Conservation (phyloP, 352 stramenopile species). For the Globisporangium barbulae region DNA sequence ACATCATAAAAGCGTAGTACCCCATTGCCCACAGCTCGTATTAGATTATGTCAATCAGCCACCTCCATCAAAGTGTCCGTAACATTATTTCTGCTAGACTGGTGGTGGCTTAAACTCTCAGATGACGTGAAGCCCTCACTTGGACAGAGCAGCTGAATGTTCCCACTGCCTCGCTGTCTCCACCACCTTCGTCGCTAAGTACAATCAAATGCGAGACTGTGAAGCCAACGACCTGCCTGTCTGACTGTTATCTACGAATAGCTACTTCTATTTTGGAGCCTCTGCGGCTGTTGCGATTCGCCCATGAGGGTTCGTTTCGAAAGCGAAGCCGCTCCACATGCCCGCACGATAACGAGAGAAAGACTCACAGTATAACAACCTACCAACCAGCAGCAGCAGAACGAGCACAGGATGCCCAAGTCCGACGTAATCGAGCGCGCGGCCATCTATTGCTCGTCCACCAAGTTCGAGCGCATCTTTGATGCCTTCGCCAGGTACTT, state of each 20-base stretch:
- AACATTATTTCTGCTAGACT: no score
- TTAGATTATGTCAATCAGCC: not conserved
- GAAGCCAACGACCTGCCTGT: no score
- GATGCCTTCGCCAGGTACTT: conserved; percentile 65
- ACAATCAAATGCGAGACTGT: no score
- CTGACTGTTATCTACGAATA: not conserved
- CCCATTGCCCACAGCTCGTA: not conserved
- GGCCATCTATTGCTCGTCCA: conserved; percentile 63
- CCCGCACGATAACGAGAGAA: not conserved
- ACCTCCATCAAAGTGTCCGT: no score
- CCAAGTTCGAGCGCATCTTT: conserved; percentile 76
- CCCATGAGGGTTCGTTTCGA: not conserved
- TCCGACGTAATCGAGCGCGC: conserved; percentile 58
- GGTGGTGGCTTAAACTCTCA: no score
- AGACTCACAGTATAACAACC: not conserved
- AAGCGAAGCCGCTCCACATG: not conserved
- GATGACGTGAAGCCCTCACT: no score
- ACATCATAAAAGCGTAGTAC: conserved; percentile 15
- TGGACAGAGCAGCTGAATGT: no score
- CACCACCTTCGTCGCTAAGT: no score
- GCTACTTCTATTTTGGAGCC: not conserved
- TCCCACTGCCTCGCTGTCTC: no score
- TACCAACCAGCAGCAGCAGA: not conserved
- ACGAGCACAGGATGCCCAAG: conserved; percentile 29
- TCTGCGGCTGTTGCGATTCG: not conserved